Base-by-base conservation (phyloP, 257 asterid species). In the Echites panduratus region DNA sequence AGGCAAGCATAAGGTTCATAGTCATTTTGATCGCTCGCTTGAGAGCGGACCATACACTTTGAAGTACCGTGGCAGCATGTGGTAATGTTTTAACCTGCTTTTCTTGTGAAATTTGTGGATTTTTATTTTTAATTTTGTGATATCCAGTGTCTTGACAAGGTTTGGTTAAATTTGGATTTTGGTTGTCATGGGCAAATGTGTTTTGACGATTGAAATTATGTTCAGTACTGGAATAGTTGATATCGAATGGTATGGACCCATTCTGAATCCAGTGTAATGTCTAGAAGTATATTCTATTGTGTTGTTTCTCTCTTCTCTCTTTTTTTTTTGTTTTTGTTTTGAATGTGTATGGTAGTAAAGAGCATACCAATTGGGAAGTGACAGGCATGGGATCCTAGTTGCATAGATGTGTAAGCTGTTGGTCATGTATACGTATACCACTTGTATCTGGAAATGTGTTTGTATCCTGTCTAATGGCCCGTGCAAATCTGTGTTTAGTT, bases 11-110 rank as follows among this genome's bases (percentile, higher is more conserved):
- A 90, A 89, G 78, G 90, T 92, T 76, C 97, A 92, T 77, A 88
- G 95, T 83, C 97, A 92, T 83, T 92, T 92, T 68, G 95, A 89
- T 84, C 84, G 97, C 71, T 85, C 95, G 50, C 90, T 88, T 16
- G 96, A 89, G 83, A 89, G 93, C 49, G 97, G 97, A 11, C 96
- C 97, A 1, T 89, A 87, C 44, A 90, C 97, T 8, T 87, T 90
- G 49, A 90, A 83, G 71, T 89, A 86, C 68, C 86, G 94, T 2
- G 97, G 97, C 74, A 84, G 90, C 82, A 91, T 91, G 97, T 91
- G 97, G 97, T 91, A 86, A 77, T 22, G 47, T 29, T 75, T 45
- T 63, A 32, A 17, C 54, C n/a, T 71, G 63, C 56, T 27, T 40
- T 48, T n/a, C 20, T 35, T 57, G 45, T 73, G 44, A 66, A 41